These are phyloP conservation scores for Phialophora tarda DNA, from an alignment of 2,329 filamentous ascomycete species.

Conservation along the genomic window DNA sequence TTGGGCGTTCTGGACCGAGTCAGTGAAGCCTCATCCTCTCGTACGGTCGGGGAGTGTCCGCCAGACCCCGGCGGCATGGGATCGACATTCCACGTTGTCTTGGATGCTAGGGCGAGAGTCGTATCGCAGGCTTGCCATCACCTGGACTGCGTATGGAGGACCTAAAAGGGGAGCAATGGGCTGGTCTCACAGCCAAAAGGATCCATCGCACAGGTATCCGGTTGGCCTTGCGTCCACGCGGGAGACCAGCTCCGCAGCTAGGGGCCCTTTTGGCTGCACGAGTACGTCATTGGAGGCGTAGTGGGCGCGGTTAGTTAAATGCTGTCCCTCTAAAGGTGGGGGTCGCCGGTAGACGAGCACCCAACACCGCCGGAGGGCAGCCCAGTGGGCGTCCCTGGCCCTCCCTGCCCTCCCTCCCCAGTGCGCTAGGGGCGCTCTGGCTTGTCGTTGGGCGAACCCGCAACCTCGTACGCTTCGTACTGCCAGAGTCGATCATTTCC, in stretches of 20 bases:
- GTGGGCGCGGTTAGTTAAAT: not conserved
- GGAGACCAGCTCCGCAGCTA: conserved; percentile 4
- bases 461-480: conserved; percentile 20
- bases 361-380: no score
- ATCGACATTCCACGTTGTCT: conserved; percentile 9
- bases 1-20: not conserved
- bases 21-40: not conserved
- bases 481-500: conserved; percentile 15
- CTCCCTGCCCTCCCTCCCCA: conserved; percentile 1
- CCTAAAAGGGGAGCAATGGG: conserved; percentile 16
- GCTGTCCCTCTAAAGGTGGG: conserved; percentile 9
- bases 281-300: not conserved
- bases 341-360: conserved; percentile 6
- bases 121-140: not conserved
- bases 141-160: not conserved
- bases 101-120: not conserved
- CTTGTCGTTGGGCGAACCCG: conserved; percentile 12
- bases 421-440: not conserved
- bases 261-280: not conserved
- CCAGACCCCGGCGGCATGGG: not conserved
- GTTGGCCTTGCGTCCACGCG: conserved; percentile 16
- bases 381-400: conserved; percentile 1
- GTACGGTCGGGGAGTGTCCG: not conserved
- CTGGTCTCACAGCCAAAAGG: conserved; percentile 3
- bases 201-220: conserved; percentile 15